Percentiles rank a stretch among this genome's conserved stretches.
phyloP scores from a whole-genome alignment of 2,329 filamentous ascomycete genomes.

The Stemphylium vesicarium region DNA sequence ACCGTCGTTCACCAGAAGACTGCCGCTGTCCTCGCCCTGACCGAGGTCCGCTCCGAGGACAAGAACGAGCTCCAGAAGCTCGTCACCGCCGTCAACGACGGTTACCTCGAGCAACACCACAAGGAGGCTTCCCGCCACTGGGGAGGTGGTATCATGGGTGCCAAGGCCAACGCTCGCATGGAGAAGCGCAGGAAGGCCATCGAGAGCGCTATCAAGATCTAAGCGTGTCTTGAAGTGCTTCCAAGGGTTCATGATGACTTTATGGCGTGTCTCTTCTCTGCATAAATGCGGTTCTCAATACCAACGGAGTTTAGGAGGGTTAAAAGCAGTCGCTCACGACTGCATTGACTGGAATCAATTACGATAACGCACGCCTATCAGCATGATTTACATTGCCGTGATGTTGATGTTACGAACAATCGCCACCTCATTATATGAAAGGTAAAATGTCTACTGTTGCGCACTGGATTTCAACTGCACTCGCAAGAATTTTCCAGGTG shows the following conservation, averaged over 20 bases:
- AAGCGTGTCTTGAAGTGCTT: conserved; percentile 53
- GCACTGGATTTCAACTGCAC: background rate
- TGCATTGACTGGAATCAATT: conserved; percentile 46
- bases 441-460: background rate
- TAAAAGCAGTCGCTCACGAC: conserved; percentile 45
- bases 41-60: conserved; percentile 97
- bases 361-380: conserved; percentile 42
- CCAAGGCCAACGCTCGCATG: conserved; percentile 81
- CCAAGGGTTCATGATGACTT: conserved; percentile 38
- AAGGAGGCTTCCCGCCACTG: conserved; percentile 91
- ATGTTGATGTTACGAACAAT: conserved; percentile 4
- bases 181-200: conserved; percentile 94
- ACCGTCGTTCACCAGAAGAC: conserved; percentile 99
- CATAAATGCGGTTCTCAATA: conserved; percentile 49
- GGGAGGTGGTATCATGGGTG: conserved; percentile 99
- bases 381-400: conserved; percentile 28
- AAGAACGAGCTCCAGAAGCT: conserved; percentile 98
- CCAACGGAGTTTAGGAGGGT: conserved; percentile 50
- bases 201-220: conserved; percentile 97
- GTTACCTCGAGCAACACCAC: conserved; percentile 87
- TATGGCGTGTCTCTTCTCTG: conserved; percentile 50
- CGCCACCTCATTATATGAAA: no score
- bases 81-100: conserved; percentile 94
- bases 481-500: conserved; percentile 7
- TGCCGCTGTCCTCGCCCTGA: conserved; percentile 91